phyloP scores from a whole-genome alignment of 169 alveolate genomes.

The Plasmodium cynomolgi region DNA sequence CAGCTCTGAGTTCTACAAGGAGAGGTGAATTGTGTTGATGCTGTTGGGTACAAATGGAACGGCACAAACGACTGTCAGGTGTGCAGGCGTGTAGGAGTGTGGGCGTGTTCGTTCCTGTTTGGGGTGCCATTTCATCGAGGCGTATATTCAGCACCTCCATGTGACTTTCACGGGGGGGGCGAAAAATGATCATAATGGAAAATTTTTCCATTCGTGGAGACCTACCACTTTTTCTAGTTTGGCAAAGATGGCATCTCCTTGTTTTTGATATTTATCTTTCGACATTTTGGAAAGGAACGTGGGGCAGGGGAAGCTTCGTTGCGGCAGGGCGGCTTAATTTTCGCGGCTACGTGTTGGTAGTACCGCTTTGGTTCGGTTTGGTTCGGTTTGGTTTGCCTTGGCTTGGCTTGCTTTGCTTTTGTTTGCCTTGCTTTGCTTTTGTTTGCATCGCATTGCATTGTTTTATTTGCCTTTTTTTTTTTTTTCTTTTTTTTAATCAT shows the following conservation, averaged over 20 bases:
- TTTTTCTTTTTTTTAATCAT: neutral
- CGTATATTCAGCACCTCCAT: neutral
- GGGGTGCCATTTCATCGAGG: neutral
- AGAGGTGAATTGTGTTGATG: neutral
- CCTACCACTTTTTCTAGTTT: conserved; percentile 84
- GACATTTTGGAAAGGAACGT: conserved; percentile 26
- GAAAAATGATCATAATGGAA: neutral
- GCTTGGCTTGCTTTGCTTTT: neutral
- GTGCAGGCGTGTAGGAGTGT: neutral
- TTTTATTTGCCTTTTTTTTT: neutral
- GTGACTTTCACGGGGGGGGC: neutral
- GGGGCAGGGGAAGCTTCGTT: neutral
- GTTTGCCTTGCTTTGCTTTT: neutral
- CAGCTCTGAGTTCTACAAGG: conserved; percentile 88
- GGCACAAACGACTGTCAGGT: neutral
- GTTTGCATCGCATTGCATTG: neutral
- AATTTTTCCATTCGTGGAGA: neutral
- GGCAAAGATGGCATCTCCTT: conserved; percentile 84
- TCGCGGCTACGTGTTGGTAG: neutral
- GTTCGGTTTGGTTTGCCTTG: neutral
- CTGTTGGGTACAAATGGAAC: neutral
- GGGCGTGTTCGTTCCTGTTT: neutral
- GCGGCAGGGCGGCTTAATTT: neutral
- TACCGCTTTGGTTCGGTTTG: neutral
- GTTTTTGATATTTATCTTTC: conserved; percentile 81